phyloP scores from a whole-genome alignment of 371 early-diverging fungal genomes.

The Mucor lusitanicus region DNA sequence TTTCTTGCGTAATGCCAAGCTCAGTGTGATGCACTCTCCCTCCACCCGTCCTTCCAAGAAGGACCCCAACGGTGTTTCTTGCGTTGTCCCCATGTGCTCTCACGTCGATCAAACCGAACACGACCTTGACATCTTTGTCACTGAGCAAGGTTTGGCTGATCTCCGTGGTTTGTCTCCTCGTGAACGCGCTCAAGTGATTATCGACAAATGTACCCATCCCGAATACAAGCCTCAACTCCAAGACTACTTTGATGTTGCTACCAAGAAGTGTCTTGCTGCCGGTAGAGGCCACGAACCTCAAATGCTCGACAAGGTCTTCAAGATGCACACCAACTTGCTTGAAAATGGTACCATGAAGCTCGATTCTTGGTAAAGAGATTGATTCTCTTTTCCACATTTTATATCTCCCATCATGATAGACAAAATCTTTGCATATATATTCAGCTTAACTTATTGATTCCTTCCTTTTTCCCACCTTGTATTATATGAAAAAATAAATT shows the following conservation, averaged over 20 bases:
- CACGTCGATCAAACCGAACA: constrained; percentile 60
- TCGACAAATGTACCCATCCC: constrained; percentile 58
- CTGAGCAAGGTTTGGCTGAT: constrained; percentile 60
- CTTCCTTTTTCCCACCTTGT: neutral
- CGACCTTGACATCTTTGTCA: constrained; percentile 55
- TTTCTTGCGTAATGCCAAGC: constrained; percentile 53
- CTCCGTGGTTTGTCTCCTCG: constrained; percentile 55
- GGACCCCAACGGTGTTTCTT: constrained; percentile 53
- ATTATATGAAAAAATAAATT: constrained; percentile 1
- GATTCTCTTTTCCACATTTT: neutral
- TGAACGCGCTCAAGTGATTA: constrained; percentile 54
- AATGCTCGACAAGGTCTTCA: constrained; percentile 58
- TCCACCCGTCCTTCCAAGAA: constrained; percentile 52
- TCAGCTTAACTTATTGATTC: neutral
- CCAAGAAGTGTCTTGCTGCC: constrained; percentile 51
- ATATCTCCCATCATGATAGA: neutral
- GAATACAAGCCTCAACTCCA: constrained; percentile 52
- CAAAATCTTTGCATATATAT: neutral
- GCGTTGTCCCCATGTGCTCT: constrained; percentile 53
- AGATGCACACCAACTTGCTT: constrained; percentile 56
- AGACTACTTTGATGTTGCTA: constrained; percentile 54
- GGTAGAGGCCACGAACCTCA: constrained; percentile 59
- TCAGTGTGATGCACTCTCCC: constrained; percentile 57
- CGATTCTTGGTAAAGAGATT: constrained; percentile 46
- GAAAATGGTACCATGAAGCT: constrained; percentile 61